Percentiles rank a stretch among this genome's conserved stretches.
These are phyloP conservation scores for Xylariaceae sp. DNA, from an alignment of 2,329 filamentous ascomycete genomes.

Conservation along the genomic window DNA sequence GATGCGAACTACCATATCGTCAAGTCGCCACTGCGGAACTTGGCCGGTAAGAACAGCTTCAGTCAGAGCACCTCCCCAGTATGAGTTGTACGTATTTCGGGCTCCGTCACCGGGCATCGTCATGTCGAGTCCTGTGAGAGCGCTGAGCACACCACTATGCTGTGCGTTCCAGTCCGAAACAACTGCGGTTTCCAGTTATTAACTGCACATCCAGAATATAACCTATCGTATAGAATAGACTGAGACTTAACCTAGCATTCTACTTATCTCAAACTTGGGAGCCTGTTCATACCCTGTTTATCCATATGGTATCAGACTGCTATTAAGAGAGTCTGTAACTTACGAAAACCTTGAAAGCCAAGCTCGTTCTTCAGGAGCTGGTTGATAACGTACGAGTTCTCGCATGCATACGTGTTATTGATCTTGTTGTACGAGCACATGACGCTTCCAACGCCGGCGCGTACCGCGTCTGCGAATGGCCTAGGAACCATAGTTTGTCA, in stretches of 20 bases:
- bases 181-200: constrained; percentile 23
- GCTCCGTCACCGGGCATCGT: constrained; percentile 49
- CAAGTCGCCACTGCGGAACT: constrained; percentile 33
- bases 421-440: constrained; percentile 77
- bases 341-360: constrained; percentile 79
- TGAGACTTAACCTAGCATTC: too few species aligned
- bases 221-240: too few species aligned
- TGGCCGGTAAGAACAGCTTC: constrained; percentile 30
- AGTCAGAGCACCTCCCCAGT: constrained; percentile 36
- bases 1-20: constrained; percentile 89
- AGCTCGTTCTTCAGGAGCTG: constrained; percentile 78
- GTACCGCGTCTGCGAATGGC: constrained; percentile 77
- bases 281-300: too few species aligned
- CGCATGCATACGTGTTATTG: constrained; percentile 80
- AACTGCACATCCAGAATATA: not conserved
- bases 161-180: constrained; percentile 78
- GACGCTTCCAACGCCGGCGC: constrained; percentile 66
- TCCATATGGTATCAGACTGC: too few species aligned
- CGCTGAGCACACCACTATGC: constrained; percentile 60
- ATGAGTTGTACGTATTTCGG: constrained; percentile 36
- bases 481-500: constrained; percentile 13
- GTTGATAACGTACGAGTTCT: constrained; percentile 78
- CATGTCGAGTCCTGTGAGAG: constrained; percentile 50
- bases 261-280: too few species aligned
- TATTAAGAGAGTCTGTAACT: constrained; percentile 7